phyloP scores from a whole-genome alignment of 2,329 filamentous ascomycete genomes.

The Botrytis fragariae region DNA sequence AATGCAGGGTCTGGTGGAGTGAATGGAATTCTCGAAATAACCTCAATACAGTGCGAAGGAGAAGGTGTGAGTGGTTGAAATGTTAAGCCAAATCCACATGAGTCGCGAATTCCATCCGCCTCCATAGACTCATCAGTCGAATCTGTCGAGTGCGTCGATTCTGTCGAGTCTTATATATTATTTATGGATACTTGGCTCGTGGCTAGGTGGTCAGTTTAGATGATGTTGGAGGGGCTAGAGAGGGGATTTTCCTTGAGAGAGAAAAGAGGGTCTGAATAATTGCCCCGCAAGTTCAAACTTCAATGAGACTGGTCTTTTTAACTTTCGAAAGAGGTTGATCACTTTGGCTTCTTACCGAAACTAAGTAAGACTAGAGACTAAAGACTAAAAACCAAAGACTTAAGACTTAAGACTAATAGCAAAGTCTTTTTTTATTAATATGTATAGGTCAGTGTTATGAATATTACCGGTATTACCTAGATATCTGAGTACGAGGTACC shows the following conservation, averaged over 20 bases:
- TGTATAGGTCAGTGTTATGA: background rate
- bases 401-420: background rate
- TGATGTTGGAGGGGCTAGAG: background rate
- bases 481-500: background rate
- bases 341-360: background rate
- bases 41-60: background rate
- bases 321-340: background rate
- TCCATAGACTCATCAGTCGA: background rate
- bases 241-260: constrained; percentile 11
- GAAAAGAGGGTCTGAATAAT: background rate
- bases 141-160: background rate
- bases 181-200: constrained; percentile 5
- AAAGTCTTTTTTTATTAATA: background rate
- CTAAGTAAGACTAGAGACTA: background rate
- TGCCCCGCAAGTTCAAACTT: constrained; percentile 7
- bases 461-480: background rate
- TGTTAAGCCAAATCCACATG: background rate
- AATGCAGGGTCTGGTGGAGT: constrained; percentile 7
- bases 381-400: background rate
- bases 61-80: background rate
- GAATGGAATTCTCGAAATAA: constrained; percentile 5
- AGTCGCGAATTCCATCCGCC: background rate
- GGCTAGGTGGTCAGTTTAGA: background rate
- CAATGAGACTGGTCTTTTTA: background rate
- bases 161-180: background rate